Percentiles rank a stretch among this genome's conserved stretches.
Conservation (phyloP, 768 basidiomycete genomes). For the Lactifluus pinguis region DNA sequence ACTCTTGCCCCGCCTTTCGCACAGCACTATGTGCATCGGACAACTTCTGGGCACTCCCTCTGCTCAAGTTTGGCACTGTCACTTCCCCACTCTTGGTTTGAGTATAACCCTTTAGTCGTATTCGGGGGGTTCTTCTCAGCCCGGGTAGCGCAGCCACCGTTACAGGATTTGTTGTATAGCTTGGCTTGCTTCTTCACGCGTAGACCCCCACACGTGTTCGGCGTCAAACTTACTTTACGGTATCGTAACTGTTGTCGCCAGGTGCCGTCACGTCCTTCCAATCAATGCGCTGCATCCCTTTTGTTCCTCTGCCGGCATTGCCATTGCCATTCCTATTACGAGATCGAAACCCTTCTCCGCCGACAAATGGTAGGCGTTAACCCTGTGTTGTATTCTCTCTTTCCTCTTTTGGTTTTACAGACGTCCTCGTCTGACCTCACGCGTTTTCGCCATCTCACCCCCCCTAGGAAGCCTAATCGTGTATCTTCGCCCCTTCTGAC, state of each 20-base stretch:
- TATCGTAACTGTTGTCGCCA: neutral
- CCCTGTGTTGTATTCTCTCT: neutral
- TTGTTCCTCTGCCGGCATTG: constrained; percentile 1
- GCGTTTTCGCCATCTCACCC: too few species aligned
- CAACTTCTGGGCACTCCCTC: too few species aligned
- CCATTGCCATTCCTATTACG: neutral
- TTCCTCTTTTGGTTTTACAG: neutral
- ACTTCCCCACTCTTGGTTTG: neutral
- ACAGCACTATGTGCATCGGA: neutral
- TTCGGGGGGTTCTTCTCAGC: neutral
- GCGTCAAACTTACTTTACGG: too few species aligned
- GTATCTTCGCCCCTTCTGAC: neutral
- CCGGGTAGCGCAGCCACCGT: neutral
- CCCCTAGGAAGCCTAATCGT: neutral
- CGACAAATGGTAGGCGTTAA: neutral
- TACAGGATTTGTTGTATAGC: neutral
- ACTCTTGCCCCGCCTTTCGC: neutral
- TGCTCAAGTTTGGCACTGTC: neutral
- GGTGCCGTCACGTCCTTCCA: constrained; percentile 1
- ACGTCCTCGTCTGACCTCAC: too few species aligned
- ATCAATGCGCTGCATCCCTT: neutral
- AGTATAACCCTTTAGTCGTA: neutral
- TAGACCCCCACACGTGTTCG: neutral
- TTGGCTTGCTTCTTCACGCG: neutral
- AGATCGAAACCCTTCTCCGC: neutral